Base-by-base conservation (phyloP, 768 basidiomycete species). In the Xerocomus spinulosus region DNA sequence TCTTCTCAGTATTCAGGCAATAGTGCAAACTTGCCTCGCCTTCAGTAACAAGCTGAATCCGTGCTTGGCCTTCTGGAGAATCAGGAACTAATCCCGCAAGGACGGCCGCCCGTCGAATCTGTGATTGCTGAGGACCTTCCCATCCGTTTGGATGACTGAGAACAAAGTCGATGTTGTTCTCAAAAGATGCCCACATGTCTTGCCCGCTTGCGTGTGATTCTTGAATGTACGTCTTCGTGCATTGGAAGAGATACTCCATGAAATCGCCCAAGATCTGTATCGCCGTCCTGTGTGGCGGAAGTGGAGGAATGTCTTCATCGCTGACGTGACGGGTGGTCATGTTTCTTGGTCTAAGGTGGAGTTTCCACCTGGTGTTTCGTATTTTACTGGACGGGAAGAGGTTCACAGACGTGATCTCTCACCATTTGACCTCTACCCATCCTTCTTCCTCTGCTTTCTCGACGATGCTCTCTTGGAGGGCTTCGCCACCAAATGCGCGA, bases 21-120 rank as follows among this genome's bases (percentile, higher is more conserved):
- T 66, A 79, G 53, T 79, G 77, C 10, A 79, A 57, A 59, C 73
- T 73, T 0, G 78, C 78, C 56, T 80, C 79, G 26, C 77, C 78
- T 48, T 80, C 79, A 1, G 74, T 72, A 12, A 79, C 72, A 23
- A 78, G 74, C 20, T 66, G 63, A 17, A 79, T 58, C 13, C 71
- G 69, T 34, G 59, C 43, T 48, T 69, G 66, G 0, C 71, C 76
- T 17, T 54, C 60, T 15, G 55, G 48, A 4, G 61, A 68, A 52
- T 71, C 67, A 0, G 68, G 68, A 3, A 77, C 57, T 1, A 77
- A 60, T 9, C 68, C 65, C 6, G 74, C 76, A 36, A 61, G 43
- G 13, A 75, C 59, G 0, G 73, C 74, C 13, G 77, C 76, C 14
- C 62, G 63, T 36, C 76, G 64, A 52, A 78, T 73, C 41, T 72